Evolutionary conservation across 1,284 basidiomycete species (phyloP).

Genomic region (Cutaneotrichosporon cavernicola): DNA sequence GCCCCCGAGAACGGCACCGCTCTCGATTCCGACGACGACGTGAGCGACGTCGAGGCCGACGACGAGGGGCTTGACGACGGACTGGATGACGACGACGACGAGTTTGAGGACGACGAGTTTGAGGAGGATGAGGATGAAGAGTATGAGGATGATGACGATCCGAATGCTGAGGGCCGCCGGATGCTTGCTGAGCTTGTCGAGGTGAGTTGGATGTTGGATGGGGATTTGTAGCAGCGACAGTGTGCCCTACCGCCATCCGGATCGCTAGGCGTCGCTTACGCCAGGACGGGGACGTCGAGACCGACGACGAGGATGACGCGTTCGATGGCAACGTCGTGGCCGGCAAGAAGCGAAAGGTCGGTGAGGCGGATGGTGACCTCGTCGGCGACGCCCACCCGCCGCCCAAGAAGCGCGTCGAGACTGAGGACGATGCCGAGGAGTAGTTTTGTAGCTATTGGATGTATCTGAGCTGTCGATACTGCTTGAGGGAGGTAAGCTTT

Average conservation of each 20-base stretch:
- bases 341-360: constrained; percentile 29
- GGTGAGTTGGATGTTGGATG: constrained; percentile 13
- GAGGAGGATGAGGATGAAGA: constrained; percentile 20
- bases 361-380: constrained; percentile 16
- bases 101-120: constrained; percentile 17
- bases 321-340: constrained; percentile 17
- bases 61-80: constrained; percentile 18
- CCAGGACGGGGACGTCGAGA: constrained; percentile 22
- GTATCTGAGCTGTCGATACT: not conserved
- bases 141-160: constrained; percentile 24
- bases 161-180: constrained; percentile 22
- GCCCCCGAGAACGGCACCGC: not conserved
- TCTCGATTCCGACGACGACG: not conserved
- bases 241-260: too few species aligned
- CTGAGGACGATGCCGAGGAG: constrained; percentile 9
- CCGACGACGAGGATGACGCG: constrained; percentile 26
- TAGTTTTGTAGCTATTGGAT: constrained; percentile 3
- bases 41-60: constrained; percentile 19
- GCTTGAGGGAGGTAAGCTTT: not conserved
- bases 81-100: constrained; percentile 27
- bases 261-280: constrained; percentile 3
- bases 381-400: constrained; percentile 15
- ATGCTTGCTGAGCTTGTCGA: constrained; percentile 24
- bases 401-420: constrained; percentile 16
- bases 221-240: not conserved